A percentile compares a stretch with the other conserved stretches of the same genome.
Conservation (phyloP, 2,329 filamentous ascomycete species). For the Zasmidium angulare region DNA sequence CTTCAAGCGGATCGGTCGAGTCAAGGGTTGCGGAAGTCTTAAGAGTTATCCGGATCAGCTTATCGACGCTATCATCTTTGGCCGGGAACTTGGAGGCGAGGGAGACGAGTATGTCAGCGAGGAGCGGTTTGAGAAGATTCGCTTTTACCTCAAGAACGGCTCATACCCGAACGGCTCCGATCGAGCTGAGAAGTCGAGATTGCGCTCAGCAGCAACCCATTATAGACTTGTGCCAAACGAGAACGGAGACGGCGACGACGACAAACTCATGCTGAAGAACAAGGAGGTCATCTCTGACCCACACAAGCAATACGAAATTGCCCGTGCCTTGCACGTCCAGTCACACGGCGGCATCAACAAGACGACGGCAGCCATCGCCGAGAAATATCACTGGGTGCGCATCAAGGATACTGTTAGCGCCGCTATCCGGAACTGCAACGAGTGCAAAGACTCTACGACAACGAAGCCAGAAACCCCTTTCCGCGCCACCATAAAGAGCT, state of each 20-base stretch:
- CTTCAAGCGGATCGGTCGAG: slow-evolving; percentile 86
- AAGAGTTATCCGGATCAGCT: slow-evolving; percentile 48
- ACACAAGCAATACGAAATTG: slow-evolving; percentile 85
- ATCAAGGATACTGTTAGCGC: slow-evolving; percentile 97
- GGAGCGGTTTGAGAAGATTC: slow-evolving; percentile 98
- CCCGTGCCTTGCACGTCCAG: slow-evolving; percentile 69
- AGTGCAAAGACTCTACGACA: slow-evolving; percentile 76
- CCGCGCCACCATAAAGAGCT: neutral
- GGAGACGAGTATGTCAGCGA: slow-evolving; percentile 84
- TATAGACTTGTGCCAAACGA: slow-evolving; percentile 70
- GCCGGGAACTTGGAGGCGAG: slow-evolving; percentile 61
- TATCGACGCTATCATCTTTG: slow-evolving; percentile 57
- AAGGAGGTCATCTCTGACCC: slow-evolving; percentile 96
- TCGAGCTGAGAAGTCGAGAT: slow-evolving; percentile 89
- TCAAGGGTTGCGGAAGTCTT: slow-evolving; percentile 56
- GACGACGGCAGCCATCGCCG: slow-evolving; percentile 89
- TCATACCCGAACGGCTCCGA: slow-evolving; percentile 93
- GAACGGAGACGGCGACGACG: slow-evolving; percentile 52
- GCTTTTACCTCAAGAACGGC: slow-evolving; percentile 91
- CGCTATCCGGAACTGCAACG: slow-evolving; percentile 85
- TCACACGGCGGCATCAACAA: slow-evolving; percentile 96
- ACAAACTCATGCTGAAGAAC: slow-evolving; percentile 92
- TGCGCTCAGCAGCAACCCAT: slow-evolving; percentile 90
- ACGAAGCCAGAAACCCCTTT: slow-evolving; percentile 17
- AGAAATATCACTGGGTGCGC: slow-evolving; percentile 94